Percentiles rank a stretch among this genome's conserved stretches.
These are phyloP conservation scores for Botrytis fabae DNA, from an alignment of 2,329 filamentous ascomycete species.

Conservation along the genomic window DNA sequence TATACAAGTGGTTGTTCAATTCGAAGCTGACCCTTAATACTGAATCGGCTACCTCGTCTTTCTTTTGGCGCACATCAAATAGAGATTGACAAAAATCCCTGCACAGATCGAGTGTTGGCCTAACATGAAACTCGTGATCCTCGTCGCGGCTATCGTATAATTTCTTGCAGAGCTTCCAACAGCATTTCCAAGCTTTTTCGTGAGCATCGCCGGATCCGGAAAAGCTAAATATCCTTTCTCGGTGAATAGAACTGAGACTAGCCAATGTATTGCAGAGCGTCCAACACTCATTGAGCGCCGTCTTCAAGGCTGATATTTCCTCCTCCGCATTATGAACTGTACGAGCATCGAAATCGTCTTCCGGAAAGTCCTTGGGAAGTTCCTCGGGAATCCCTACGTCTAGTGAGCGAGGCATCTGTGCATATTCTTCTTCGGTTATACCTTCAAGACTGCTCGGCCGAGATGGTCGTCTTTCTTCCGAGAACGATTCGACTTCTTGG, in stretches of 20 bases:
- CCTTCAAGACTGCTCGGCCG: conserved; percentile 72
- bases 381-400: conserved; percentile 43
- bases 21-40: conserved; percentile 91
- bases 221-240: conserved; percentile 74
- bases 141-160: conserved; percentile 81
- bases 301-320: conserved; percentile 68
- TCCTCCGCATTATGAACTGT: conserved; percentile 50
- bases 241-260: conserved; percentile 79
- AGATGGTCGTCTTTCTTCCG: conserved; percentile 52
- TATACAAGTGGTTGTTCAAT: conserved; percentile 92
- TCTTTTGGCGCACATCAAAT: conserved; percentile 79
- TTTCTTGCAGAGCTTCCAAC: conserved; percentile 89
- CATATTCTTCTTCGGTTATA: conserved; percentile 45
- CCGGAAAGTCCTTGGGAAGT: conserved; percentile 45
- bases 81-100: conserved; percentile 89
- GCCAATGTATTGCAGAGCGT: conserved; percentile 89
- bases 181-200: conserved; percentile 88
- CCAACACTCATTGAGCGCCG: conserved; percentile 86
- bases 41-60: conserved; percentile 79
- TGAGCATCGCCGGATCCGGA: conserved; percentile 74
- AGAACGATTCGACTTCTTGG: conserved; percentile 64
- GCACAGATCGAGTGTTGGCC: conserved; percentile 79
- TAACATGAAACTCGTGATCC: conserved; percentile 65
- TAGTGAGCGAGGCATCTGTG: conserved; percentile 33
- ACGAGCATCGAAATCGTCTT: conserved; percentile 50